Conservation (phyloP, 1,284 basidiomycete species). For the Moesziomyces sp. region DNA sequence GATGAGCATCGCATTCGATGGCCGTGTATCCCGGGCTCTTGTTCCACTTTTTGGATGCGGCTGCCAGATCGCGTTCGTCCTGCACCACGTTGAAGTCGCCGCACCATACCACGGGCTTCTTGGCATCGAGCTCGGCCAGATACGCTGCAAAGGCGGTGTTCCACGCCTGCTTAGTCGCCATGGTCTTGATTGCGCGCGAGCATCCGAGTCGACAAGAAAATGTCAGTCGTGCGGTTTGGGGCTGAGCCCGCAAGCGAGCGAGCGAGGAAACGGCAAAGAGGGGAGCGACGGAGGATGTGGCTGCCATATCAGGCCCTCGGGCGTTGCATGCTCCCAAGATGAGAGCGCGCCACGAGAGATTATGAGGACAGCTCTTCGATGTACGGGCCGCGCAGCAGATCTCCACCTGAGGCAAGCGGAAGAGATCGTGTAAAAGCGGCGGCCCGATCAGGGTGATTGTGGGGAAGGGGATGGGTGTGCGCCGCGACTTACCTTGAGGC, state of each 20-base stretch:
- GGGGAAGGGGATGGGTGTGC: background rate
- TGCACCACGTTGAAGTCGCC: slow-evolving; percentile 87
- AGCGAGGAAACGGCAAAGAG: background rate
- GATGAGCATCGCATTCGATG: slow-evolving; percentile 72
- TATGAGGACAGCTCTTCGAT: slow-evolving; percentile 27
- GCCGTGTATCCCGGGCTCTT: slow-evolving; percentile 69
- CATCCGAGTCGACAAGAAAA: too few species aligned
- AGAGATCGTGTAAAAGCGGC: slow-evolving; percentile 16
- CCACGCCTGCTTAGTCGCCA: slow-evolving; percentile 57
- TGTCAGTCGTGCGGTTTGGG: too few species aligned
- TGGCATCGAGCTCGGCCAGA: slow-evolving; percentile 77
- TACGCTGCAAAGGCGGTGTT: slow-evolving; percentile 71
- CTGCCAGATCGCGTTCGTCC: slow-evolving; percentile 65
- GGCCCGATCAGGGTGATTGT: slow-evolving; percentile 4
- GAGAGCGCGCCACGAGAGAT: slow-evolving; percentile 13
- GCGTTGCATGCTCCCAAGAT: background rate
- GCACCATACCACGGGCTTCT: slow-evolving; percentile 87
- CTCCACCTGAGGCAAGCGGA: slow-evolving; percentile 35
- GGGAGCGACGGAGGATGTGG: slow-evolving; percentile 12
- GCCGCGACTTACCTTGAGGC: slow-evolving; percentile 75
- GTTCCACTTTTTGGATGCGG: slow-evolving; percentile 69
- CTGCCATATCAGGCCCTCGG: slow-evolving; percentile 41
- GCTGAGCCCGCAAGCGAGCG: background rate
- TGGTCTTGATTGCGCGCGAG: slow-evolving; percentile 13
- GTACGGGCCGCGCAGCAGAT: slow-evolving; percentile 15